Evolutionary conservation across 805 yeast genomes (phyloP), one percentile per base, ranked within the genome.

Genomic region (Cyberlindnera euphorbiiphila): DNA sequence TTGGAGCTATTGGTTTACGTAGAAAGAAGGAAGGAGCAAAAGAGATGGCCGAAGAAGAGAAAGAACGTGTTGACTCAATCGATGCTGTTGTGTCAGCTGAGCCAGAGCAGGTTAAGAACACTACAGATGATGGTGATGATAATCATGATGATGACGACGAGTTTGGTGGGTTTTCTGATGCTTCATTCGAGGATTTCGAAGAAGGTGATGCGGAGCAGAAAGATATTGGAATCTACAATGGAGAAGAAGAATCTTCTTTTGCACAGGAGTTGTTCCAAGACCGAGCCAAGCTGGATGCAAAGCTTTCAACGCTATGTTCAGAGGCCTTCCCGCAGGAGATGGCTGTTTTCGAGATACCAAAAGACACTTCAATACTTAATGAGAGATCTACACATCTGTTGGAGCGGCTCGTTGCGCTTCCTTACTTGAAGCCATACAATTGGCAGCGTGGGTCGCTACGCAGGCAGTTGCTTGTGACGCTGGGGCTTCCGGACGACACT

Each of bases 361-460:
- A 32, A 6, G 33, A 45, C 15, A 28, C 47, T 2, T 36, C 44
- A 4, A 39, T 57, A 1, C 46, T 57, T 13, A 56, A 51, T 23
- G 68, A 61, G 10, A 42, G 72, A 16, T 65, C 75, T 1, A 39
- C 49, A 9, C 61, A 61, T 24, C 60, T 76, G 9, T 69, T 73
- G 60, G 59, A 60, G 15, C 69, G 69, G 37, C 58, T 81, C n/a
- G 64, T 75, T 3, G 62, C 64, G 9, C 39, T 66, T 12, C 76
- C 78, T 0, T 67, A 69, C 33, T 57, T 76, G 23, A 69, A 69
- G 20, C 83, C 81, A 1, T 70, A 79, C 13, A 79, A 78, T 42
- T 86, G 95, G 95, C 72, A 71, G 29, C 70, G 70, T 37, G 80
- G 85, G 53, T 66, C 77, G 14, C 69, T 83, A 17, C 72, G 88